Evolutionary conservation across 371 early-diverging fungal species (phyloP).

Genomic region (Scutellospora calospora): DNA sequence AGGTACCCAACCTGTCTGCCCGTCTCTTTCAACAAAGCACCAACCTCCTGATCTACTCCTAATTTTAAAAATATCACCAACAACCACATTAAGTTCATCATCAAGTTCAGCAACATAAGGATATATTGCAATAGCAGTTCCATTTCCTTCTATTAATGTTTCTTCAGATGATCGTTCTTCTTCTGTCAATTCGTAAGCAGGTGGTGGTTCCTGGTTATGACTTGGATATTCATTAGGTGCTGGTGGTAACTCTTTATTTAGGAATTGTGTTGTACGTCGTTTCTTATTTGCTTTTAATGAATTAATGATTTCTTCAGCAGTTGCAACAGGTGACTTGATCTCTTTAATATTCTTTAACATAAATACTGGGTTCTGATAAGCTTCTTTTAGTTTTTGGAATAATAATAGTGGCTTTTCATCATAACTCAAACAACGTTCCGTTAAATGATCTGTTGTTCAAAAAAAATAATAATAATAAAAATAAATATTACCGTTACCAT

Average conservation of each 20-base stretch:
- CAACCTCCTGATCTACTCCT: conserved; percentile 62
- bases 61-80: conserved; percentile 68
- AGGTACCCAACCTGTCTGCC: conserved; percentile 68
- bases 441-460: not conserved
- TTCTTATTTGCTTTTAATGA: conserved; percentile 41
- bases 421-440: conserved; percentile 79
- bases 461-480: not conserved
- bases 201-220: conserved; percentile 11
- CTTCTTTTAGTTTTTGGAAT: conserved; percentile 82
- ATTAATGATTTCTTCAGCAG: conserved; percentile 38
- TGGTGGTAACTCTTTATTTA: conserved; percentile 44
- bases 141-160: conserved; percentile 51
- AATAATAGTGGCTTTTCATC: conserved; percentile 86
- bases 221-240: conserved; percentile 13
- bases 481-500: not conserved
- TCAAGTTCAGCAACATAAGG: conserved; percentile 63
- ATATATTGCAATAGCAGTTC: conserved; percentile 63
- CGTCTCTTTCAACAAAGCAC: conserved; percentile 63
- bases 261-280: conserved; percentile 38
- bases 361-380: conserved; percentile 79
- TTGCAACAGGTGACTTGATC: conserved; percentile 54
- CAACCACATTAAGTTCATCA: conserved; percentile 65
- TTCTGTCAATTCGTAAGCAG: not conserved
- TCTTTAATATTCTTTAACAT: conserved; percentile 80
- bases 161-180: conserved; percentile 9